A percentile compares a stretch with the other conserved stretches of the same genome.
These are phyloP conservation scores for Aspergillus sp. DNA, from an alignment of 2,329 filamentous ascomycete genomes.

Conservation along the genomic window DNA sequence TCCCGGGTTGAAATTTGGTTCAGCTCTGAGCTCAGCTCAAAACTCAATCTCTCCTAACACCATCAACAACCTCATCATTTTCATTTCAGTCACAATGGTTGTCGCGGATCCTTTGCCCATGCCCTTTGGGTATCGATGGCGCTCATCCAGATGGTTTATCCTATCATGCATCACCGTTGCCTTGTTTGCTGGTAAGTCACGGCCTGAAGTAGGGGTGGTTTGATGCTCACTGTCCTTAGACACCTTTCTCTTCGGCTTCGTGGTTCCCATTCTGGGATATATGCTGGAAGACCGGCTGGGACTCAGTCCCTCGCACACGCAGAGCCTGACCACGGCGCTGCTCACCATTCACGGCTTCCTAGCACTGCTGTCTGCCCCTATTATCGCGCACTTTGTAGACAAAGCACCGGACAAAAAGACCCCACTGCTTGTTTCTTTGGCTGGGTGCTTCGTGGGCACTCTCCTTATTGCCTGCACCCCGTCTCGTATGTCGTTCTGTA, in stretches of 20 bases:
- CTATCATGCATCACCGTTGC: slow-evolving; percentile 17
- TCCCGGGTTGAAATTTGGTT: no score
- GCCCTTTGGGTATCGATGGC: slow-evolving; percentile 15
- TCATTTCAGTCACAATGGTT: no score
- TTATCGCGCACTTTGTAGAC: slow-evolving; percentile 26
- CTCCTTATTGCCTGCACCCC: slow-evolving; percentile 14
- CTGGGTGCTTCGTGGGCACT: slow-evolving; percentile 20
- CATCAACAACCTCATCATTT: no score
- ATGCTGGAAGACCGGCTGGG: slow-evolving; percentile 25
- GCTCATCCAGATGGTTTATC: slow-evolving; percentile 16
- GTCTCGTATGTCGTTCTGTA: slow-evolving; percentile 13
- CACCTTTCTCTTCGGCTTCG: slow-evolving; percentile 28
- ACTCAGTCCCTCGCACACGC: slow-evolving; percentile 17
- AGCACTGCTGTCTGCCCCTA: slow-evolving; percentile 15
- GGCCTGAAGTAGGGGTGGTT: neutral
- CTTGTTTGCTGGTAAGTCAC: slow-evolving; percentile 14
- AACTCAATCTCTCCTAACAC: no score
- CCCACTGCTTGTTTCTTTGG: slow-evolving; percentile 20
- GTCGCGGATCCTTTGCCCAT: no score
- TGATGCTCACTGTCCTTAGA: slow-evolving; percentile 12
- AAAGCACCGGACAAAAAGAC: slow-evolving; percentile 16
- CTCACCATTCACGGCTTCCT: slow-evolving; percentile 22
- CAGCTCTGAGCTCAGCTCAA: no score
- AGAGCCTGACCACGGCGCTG: slow-evolving; percentile 17
- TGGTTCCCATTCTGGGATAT: slow-evolving; percentile 28